A percentile compares a stretch with the other conserved stretches of the same genome.
Evolutionary conservation across 805 yeast species (phyloP).

Genomic region (Hagleromyces aurorensis): DNA sequence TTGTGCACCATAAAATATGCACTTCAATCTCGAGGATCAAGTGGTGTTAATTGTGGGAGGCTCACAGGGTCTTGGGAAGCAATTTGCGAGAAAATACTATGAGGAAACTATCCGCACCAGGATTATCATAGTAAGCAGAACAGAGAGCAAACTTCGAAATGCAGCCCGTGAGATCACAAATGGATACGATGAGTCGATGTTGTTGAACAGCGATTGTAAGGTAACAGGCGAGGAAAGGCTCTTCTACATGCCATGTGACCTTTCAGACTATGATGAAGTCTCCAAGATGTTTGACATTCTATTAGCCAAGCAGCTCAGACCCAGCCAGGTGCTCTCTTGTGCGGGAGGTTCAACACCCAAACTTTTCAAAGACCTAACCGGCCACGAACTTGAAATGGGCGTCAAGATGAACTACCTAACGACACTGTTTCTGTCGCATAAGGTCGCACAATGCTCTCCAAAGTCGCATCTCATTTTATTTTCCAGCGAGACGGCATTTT

Average conservation of each 20-base stretch:
- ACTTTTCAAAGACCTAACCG: conserved; percentile 58
- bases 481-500: conserved; percentile 75
- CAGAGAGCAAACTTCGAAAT: conserved; percentile 46
- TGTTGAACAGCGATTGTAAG: conserved; percentile 1
- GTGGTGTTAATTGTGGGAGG: conserved; percentile 82
- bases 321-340: conserved; percentile 75
- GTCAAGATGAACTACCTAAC: conserved; percentile 65
- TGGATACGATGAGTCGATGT: conserved; percentile 2
- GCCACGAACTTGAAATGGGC: conserved; percentile 52
- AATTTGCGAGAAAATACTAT: conserved; percentile 54
- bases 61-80: conserved; percentile 88
- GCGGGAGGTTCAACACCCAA: conserved; percentile 85
- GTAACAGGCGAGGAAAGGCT: conserved; percentile 27
- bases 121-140: conserved; percentile 72
- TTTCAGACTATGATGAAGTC: conserved; percentile 47
- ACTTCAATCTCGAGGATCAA: conserved; percentile 36
- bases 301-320: conserved; percentile 32
- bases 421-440: conserved; percentile 63
- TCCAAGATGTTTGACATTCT: conserved; percentile 23
- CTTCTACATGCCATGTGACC: conserved; percentile 53
- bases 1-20: no score
- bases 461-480: conserved; percentile 51
- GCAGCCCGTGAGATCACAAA: conserved; percentile 40
- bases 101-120: conserved; percentile 41
- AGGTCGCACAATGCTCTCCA: conserved; percentile 36